A percentile compares a stretch with the other conserved stretches of the same genome.
Conservation (phyloP, 345 rosid genomes). For the Syzygium aromaticum region DNA sequence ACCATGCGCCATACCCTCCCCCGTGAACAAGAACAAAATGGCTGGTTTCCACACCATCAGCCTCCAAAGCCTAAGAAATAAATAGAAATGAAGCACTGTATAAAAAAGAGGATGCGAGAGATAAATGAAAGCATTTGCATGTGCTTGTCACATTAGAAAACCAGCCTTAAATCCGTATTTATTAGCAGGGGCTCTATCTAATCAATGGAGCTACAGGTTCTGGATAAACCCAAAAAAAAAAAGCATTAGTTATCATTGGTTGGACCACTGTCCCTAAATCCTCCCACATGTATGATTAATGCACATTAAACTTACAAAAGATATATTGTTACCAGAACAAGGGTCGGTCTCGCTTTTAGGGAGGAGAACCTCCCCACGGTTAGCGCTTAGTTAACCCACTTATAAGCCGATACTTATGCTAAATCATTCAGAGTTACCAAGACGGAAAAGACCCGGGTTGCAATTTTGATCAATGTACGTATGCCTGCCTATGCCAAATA, state of each 20-base stretch:
- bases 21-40: conserved; percentile 72
- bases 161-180: neutral
- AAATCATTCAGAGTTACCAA: neutral
- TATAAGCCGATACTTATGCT: neutral
- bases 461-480: neutral
- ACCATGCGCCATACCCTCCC: conserved; percentile 90
- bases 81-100: neutral
- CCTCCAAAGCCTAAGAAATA: conserved; percentile 6
- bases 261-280: neutral
- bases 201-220: neutral
- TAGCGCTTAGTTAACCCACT: neutral
- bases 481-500: neutral
- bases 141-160: neutral
- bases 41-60: conserved; percentile 36
- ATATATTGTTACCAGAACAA: neutral
- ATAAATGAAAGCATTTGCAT: neutral
- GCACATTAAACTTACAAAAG: neutral
- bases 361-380: neutral
- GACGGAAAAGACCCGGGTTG: neutral
- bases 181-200: neutral
- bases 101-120: neutral
- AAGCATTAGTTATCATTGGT: neutral
- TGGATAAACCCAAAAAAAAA: neutral
- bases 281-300: neutral
- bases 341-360: neutral